These are phyloP conservation scores for Scutellaria galericulata DNA, from an alignment of 257 asterid species.

Conservation along the genomic window DNA sequence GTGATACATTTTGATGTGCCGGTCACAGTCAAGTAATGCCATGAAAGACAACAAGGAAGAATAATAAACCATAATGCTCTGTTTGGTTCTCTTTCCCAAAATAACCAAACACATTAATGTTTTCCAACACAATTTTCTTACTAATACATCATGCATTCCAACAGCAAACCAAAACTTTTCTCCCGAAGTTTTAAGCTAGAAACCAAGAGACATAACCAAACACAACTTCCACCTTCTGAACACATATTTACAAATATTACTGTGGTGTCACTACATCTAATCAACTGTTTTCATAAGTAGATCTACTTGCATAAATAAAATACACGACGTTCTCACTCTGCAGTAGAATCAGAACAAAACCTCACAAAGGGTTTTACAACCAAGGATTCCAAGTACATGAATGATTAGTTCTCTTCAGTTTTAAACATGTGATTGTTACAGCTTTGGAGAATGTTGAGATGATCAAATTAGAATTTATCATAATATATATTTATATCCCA, in stretches of 20 bases:
- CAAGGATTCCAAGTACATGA: neutral
- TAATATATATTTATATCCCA: neutral
- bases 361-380: neutral
- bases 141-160: neutral
- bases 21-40: neutral
- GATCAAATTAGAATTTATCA: conserved; percentile 10
- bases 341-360: neutral
- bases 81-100: neutral
- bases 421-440: neutral
- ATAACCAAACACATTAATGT: too few relatives aligned
- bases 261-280: neutral
- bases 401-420: neutral
- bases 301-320: conserved; percentile 3
- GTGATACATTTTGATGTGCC: neutral
- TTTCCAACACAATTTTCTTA: neutral
- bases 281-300: neutral
- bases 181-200: neutral
- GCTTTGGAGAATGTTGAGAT: neutral
- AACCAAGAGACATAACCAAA: neutral
- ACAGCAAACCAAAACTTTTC: neutral
- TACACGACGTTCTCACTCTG: neutral
- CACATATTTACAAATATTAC: neutral
- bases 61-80: neutral
- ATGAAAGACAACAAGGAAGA: neutral
- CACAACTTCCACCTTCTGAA: neutral